phyloP scores from a whole-genome alignment of 2,329 filamentous ascomycete genomes.

The Pseudodiploospora longispora region DNA sequence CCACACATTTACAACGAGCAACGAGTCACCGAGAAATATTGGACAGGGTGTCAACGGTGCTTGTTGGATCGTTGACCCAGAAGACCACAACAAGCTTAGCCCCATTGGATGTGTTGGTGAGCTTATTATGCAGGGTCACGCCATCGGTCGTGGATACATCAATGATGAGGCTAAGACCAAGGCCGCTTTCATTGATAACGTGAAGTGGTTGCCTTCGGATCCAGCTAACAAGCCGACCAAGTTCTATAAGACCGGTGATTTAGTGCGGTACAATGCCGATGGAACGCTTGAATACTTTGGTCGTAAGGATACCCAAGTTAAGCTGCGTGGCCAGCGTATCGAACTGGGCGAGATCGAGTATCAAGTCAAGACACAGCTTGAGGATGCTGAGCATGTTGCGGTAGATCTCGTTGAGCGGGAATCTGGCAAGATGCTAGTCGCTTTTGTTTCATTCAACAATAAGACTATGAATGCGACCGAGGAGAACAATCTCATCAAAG shows the following conservation, averaged over 20 bases:
- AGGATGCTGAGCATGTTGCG: constrained; percentile 1
- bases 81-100: constrained; percentile 10
- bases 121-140: constrained; percentile 12
- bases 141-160: constrained; percentile 13
- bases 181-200: constrained; percentile 7
- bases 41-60: constrained; percentile 1
- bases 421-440: neutral
- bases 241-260: constrained; percentile 38
- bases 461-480: neutral
- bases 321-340: constrained; percentile 47
- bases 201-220: neutral
- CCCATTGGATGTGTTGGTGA: constrained; percentile 15
- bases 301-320: constrained; percentile 48
- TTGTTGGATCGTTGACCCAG: constrained; percentile 11
- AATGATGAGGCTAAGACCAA: constrained; percentile 10
- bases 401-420: constrained; percentile 1
- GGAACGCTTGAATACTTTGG: constrained; percentile 35
- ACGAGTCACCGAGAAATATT: neutral
- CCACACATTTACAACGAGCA: neutral
- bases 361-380: constrained; percentile 1
- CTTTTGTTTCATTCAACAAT: constrained; percentile 1
- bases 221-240: constrained; percentile 1
- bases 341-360: constrained; percentile 29
- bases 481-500: neutral
- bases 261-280: constrained; percentile 30